Evolutionary conservation across 1,284 basidiomycete genomes (phyloP).

Genomic region (Rhodotorula sp.): DNA sequence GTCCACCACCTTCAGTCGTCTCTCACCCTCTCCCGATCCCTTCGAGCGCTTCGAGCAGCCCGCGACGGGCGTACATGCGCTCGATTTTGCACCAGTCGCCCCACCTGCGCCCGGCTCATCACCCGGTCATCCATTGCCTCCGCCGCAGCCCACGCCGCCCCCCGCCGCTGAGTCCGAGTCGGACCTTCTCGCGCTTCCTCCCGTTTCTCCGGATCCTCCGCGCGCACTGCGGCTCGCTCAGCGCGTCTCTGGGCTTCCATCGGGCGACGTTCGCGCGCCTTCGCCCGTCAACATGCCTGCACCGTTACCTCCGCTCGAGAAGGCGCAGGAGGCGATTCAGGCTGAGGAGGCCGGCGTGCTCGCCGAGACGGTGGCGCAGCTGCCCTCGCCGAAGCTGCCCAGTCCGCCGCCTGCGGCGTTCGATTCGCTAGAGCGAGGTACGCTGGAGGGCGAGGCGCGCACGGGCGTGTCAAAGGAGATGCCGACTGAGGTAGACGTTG

Average conservation of each 20-base stretch:
- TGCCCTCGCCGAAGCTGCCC: background rate
- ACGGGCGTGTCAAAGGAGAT: background rate
- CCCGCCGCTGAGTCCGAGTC: too few species aligned
- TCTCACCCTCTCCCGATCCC: background rate
- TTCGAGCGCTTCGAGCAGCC: constrained; percentile 1
- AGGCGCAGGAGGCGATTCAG: constrained; percentile 9
- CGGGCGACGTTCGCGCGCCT: background rate
- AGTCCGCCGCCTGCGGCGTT: too few species aligned
- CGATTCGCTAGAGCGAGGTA: too few species aligned
- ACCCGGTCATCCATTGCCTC: background rate
- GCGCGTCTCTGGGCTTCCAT: background rate
- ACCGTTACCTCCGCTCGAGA: background rate
- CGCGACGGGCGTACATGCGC: background rate
- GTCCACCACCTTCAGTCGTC: background rate
- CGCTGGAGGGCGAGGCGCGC: background rate
- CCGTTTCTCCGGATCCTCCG: background rate
- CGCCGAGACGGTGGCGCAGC: background rate
- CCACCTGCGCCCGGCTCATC: background rate
- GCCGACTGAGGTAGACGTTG: background rate
- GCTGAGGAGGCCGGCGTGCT: constrained; percentile 1
- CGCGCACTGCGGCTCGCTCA: too few species aligned
- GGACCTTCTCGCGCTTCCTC: background rate
- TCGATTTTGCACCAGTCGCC: constrained; percentile 6
- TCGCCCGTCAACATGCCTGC: constrained; percentile 1
- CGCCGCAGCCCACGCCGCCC: background rate